A percentile compares a stretch with the other conserved stretches of the same genome.
Evolutionary conservation across 192 early-diverging fungal species (phyloP).

Genomic region (Podila epicladia): DNA sequence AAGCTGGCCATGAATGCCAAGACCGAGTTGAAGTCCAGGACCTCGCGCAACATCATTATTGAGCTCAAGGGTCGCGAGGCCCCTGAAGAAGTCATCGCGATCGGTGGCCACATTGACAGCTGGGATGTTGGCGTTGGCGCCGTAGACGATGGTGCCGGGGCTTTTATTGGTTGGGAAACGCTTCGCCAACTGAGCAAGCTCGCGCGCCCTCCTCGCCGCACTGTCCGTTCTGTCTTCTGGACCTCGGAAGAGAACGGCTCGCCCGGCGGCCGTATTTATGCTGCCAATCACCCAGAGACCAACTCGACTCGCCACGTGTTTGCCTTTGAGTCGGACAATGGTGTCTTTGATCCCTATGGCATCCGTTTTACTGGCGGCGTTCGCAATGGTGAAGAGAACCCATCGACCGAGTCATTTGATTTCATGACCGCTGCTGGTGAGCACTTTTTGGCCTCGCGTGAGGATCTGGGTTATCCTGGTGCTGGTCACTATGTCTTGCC

Average conservation of each 20-base stretch:
- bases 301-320: slow-evolving; percentile 56
- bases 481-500: slow-evolving; percentile 54
- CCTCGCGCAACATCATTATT: slow-evolving; percentile 65
- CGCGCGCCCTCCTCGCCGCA: slow-evolving; percentile 54
- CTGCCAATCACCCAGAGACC: slow-evolving; percentile 45
- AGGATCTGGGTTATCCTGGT: slow-evolving; percentile 51
- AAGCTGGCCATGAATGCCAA: slow-evolving; percentile 57
- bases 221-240: slow-evolving; percentile 70
- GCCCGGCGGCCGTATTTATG: slow-evolving; percentile 64
- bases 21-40: slow-evolving; percentile 43
- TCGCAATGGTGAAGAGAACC: slow-evolving; percentile 6
- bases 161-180: slow-evolving; percentile 56
- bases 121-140: slow-evolving; percentile 64
- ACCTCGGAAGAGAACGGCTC: slow-evolving; percentile 69
- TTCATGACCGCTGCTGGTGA: slow-evolving; percentile 29
- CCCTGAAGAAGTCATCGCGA: slow-evolving; percentile 60
- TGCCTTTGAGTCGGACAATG: slow-evolving; percentile 69
- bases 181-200: slow-evolving; percentile 42
- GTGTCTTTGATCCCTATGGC: slow-evolving; percentile 72
- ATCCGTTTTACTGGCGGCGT: slow-evolving; percentile 53
- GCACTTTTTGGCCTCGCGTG: slow-evolving; percentile 44
- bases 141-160: slow-evolving; percentile 68
- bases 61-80: slow-evolving; percentile 60
- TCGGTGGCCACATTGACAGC: slow-evolving; percentile 66
- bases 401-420: slow-evolving; percentile 22